Conservation (phyloP, 2,329 filamentous ascomycete species). For the Pseudogymnoascus sp. region DNA sequence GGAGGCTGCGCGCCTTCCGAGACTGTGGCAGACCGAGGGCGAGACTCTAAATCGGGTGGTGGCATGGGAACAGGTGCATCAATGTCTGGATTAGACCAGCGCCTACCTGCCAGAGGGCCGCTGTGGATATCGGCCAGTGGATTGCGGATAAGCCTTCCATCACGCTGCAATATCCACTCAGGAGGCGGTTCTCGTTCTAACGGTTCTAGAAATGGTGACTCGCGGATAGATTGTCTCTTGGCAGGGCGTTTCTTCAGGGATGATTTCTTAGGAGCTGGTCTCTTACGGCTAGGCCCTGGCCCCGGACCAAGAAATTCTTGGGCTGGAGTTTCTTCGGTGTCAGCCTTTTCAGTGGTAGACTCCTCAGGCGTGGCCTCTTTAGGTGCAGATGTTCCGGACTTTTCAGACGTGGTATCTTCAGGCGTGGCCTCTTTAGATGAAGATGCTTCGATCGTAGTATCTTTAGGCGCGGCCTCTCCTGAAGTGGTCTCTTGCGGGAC, state of each 20-base stretch:
- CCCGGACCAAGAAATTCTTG: not conserved
- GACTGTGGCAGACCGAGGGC: not conserved
- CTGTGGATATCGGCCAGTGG: not conserved
- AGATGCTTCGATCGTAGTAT: not conserved
- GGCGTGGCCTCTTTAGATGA: not conserved
- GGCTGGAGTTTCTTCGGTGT: not conserved
- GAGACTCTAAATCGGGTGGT: not conserved
- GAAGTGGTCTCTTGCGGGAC: not conserved
- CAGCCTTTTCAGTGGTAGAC: not conserved
- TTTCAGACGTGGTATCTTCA: not conserved
- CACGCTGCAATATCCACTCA: not conserved
- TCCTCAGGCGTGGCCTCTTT: not conserved
- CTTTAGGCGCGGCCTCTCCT: not conserved
- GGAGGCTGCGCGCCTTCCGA: not conserved
- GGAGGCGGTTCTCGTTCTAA: not conserved
- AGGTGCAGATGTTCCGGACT: not conserved
- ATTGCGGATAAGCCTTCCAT: not conserved
- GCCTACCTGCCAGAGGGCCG: not conserved
- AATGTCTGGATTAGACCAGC: not conserved
- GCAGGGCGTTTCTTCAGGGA: not conserved
- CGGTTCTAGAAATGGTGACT: not conserved
- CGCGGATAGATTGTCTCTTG: slow-evolving; percentile 4
- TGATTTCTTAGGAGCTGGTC: not conserved
- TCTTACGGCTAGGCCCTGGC: not conserved
- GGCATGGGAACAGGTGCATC: not conserved